Conservation (phyloP, 257 asterid species). For the Solanum sejunctum region DNA sequence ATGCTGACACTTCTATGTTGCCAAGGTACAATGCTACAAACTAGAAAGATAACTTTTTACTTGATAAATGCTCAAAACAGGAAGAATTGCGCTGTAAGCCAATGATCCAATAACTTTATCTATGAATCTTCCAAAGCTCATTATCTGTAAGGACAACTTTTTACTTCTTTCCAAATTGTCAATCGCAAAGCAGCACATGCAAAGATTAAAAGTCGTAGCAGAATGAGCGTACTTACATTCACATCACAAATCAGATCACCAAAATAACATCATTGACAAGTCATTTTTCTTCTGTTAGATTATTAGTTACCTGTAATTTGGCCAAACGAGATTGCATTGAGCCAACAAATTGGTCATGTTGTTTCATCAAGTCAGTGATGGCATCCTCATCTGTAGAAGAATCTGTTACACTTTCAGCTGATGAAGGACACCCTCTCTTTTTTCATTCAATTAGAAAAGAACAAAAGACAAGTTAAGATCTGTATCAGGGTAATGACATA, state of each 20-base stretch:
- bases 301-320: slow-evolving; percentile 64
- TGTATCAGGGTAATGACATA: background rate
- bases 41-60: background rate
- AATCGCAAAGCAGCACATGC: background rate
- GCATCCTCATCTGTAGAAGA: slow-evolving; percentile 75
- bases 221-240: background rate
- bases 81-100: background rate
- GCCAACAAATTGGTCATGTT: slow-evolving; percentile 66
- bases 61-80: background rate
- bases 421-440: slow-evolving; percentile 43
- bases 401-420: slow-evolving; percentile 45
- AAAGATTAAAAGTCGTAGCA: background rate
- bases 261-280: background rate
- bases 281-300: background rate
- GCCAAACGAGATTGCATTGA: slow-evolving; percentile 84
- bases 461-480: background rate
- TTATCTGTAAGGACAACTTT: background rate
- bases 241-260: background rate
- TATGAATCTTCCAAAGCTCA: background rate
- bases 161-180: background rate
- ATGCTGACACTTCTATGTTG: background rate
- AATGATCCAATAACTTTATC: background rate
- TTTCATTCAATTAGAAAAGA: slow-evolving; percentile 4
- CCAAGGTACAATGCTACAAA: background rate
- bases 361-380: slow-evolving; percentile 62